Base-by-base conservation (phyloP, 2,329 filamentous ascomycete genomes). In the Fusarium brachygibbosum region DNA sequence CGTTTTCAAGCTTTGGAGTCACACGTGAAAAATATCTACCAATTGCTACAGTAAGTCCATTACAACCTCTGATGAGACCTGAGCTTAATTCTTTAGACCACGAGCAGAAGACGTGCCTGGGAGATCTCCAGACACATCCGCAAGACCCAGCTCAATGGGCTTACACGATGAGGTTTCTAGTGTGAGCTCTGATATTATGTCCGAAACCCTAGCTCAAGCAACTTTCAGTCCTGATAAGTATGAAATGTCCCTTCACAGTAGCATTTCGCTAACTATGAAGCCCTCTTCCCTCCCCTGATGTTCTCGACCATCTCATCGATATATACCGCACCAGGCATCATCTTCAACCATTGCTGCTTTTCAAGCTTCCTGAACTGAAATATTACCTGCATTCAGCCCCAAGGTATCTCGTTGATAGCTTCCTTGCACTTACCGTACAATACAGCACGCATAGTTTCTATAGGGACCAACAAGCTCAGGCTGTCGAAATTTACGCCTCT, bases 171-270 rank as follows among this genome's bases (percentile, higher is more conserved):
- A 38, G 2, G 11, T 34, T 45, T 9, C 49, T 6, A 63, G 35
- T 19, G 19, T n/a, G 2, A 63, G 58, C 23, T 35, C 60, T 1
- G 13, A 6, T 11, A 44, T 49, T 1, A 4, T 32, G 5, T 37
- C 58, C 3, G 31, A 37, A 3, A 32, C 21, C 6, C 1, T 12
- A 6, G 11, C 29, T 2, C 29, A 32, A n/a, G 2, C 7, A 17
- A 5, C 13, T 0, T 63, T 63, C 12, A 48, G 34, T 45, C 6
- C 29, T 0, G 6, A 23, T 12, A 63, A 23, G 60, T 63, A 44
- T 10, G 49, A 14, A 1, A 6, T 0, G 0, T 1, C 1, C 5
- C 2, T 3, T 1, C 0, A 1, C 1, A 1, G 0, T 2, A 0
- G 14, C 6, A 2, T 0, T 8, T 12, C 6, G 5, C 50, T 63